Percentiles rank a stretch among this genome's conserved stretches.
phyloP scores from a whole-genome alignment of 345 rosid species.

The Euphorbia lathyris region DNA sequence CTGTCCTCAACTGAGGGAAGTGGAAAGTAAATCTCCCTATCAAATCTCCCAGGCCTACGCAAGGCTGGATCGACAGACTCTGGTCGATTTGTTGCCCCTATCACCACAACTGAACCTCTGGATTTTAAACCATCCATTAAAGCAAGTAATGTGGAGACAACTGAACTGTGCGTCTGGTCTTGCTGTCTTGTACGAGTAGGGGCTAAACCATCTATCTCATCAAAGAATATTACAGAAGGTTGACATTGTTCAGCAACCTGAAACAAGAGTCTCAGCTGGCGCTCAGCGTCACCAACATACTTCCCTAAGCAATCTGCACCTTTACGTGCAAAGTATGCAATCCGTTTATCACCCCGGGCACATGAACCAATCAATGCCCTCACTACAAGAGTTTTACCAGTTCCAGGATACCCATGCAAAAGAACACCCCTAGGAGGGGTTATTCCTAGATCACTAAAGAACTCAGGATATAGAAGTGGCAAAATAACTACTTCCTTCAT shows the following conservation, averaged over 20 bases:
- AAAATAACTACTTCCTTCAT: conserved; percentile 97
- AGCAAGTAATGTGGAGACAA: conserved; percentile 96
- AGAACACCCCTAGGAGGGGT: conserved; percentile 98
- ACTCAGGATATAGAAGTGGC: conserved; percentile 91
- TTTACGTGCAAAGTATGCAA: conserved; percentile 97
- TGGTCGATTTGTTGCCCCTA: conserved; percentile 98
- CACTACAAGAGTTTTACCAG: conserved; percentile 96
- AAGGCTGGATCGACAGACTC: conserved; percentile 98
- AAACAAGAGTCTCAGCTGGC: conserved; percentile 95
- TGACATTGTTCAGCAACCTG: conserved; percentile 99
- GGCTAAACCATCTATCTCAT: conserved; percentile 97
- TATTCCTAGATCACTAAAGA: conserved; percentile 83
- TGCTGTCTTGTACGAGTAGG: conserved; percentile 87
- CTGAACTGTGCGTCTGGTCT: conserved; percentile 98
- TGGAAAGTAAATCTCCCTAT: conserved; percentile 91
- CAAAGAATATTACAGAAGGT: conserved; percentile 95
- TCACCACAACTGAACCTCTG: conserved; percentile 96
- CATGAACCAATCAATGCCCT: conserved; percentile 93
- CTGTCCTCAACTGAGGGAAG: conserved; percentile 81
- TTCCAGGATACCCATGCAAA: conserved; percentile 98
- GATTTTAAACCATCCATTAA: conserved; percentile 93
- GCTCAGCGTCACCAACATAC: conserved; percentile 99
- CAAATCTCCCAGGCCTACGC: conserved; percentile 99
- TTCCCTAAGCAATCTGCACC: conserved; percentile 99
- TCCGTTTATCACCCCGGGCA: conserved; percentile 82